Conservation (phyloP, 2,329 filamentous ascomycete species). For the Ophiocordyceps polyrhachis-furcata region DNA sequence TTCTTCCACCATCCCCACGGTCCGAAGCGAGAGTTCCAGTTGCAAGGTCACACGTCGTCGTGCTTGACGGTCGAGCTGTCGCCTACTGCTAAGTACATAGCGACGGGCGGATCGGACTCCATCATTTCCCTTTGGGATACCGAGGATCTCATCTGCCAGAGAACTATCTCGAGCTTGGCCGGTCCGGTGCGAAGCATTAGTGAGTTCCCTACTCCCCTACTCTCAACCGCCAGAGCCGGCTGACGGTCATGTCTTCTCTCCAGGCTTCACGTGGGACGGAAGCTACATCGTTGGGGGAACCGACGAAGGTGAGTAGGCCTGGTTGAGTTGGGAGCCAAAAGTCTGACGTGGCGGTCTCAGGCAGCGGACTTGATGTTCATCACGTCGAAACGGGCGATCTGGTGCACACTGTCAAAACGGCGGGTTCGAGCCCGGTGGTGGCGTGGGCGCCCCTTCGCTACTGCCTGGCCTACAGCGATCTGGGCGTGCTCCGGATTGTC, state of each 20-base stretch:
- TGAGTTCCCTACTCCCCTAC: slow-evolving; percentile 14
- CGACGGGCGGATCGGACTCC: slow-evolving; percentile 58
- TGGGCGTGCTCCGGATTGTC: slow-evolving; percentile 49
- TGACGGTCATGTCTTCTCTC: background rate
- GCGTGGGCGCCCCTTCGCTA: slow-evolving; percentile 63
- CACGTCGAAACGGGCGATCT: slow-evolving; percentile 59
- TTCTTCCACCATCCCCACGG: slow-evolving; percentile 28
- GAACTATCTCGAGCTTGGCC: slow-evolving; percentile 49
- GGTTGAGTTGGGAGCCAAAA: background rate
- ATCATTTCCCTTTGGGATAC: slow-evolving; percentile 66
- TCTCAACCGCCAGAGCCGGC: background rate
- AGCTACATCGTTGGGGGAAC: slow-evolving; percentile 56
- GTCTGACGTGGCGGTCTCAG: slow-evolving; percentile 10
- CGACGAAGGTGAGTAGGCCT: slow-evolving; percentile 39
- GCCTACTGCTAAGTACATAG: slow-evolving; percentile 51
- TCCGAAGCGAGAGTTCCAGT: slow-evolving; percentile 32
- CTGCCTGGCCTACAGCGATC: slow-evolving; percentile 54
- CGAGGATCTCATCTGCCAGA: slow-evolving; percentile 55
- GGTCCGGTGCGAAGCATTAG: slow-evolving; percentile 52
- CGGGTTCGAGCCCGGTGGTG: slow-evolving; percentile 44
- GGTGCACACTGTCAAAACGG: slow-evolving; percentile 53
- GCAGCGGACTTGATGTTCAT: slow-evolving; percentile 46
- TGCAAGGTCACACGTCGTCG: slow-evolving; percentile 56
- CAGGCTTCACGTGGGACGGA: slow-evolving; percentile 62
- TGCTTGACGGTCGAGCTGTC: slow-evolving; percentile 52